Percentiles rank a stretch among this genome's conserved stretches.
phyloP scores from a whole-genome alignment of 331 rosid species.

The Pyrus hybrid region DNA sequence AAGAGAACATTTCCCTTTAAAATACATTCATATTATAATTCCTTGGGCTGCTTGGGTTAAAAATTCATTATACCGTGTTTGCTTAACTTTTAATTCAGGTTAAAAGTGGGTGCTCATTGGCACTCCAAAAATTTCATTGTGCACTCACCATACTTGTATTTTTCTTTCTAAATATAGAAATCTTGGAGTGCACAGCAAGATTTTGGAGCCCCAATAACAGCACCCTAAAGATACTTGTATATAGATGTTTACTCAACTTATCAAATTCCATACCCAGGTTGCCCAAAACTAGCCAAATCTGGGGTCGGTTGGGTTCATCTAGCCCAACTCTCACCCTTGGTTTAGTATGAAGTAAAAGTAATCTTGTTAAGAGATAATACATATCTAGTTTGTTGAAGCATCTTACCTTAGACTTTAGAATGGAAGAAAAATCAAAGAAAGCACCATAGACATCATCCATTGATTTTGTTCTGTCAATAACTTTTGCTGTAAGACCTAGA shows the following conservation, averaged over 20 bases:
- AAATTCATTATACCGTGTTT: background rate
- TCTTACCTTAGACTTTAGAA: slow-evolving; percentile 74
- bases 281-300: background rate
- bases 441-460: slow-evolving; percentile 85
- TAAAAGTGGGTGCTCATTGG: background rate
- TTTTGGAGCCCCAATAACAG: too few species aligned
- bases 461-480: slow-evolving; percentile 72
- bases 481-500: slow-evolving; percentile 91
- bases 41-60: background rate
- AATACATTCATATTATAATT: background rate
- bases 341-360: background rate
- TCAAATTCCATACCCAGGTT: background rate
- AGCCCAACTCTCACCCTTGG: background rate
- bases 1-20: background rate
- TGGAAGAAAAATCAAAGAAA: slow-evolving; percentile 77
- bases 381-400: background rate
- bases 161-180: too few species aligned
- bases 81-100: background rate
- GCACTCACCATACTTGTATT: too few species aligned
- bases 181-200: too few species aligned
- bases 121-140: too few species aligned
- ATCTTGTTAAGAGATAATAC: background rate
- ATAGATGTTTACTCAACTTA: background rate
- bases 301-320: background rate
- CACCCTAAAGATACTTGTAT: background rate